Evolutionary conservation across 2,329 filamentous ascomycete species (phyloP), one percentile per base, ranked within the genome.

Genomic region (Exophiala sideris): DNA sequence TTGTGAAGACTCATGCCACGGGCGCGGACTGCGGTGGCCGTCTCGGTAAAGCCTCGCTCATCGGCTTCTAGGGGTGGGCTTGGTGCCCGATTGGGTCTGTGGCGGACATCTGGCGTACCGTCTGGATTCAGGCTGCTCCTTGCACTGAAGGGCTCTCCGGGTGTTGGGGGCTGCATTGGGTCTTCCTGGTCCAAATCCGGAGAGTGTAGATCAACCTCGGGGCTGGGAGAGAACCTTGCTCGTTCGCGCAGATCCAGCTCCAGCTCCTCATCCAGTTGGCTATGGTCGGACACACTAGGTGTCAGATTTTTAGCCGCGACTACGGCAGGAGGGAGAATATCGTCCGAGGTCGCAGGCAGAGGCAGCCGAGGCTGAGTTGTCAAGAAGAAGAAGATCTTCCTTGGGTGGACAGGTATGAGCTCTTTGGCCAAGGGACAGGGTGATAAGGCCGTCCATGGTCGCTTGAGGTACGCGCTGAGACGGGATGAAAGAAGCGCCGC

Each of bases 1-100:
- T 70, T 70, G 48, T 75, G 73, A 14, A 66, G 68, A 56, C 71
- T 78, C 68, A 65, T 73, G 58, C 70, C 76, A 61, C 77, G 79
- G 72, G 80, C 77, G 55, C 83, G 89, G 64, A 97, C 82, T 45
- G 87, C 89, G 62, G 90, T 89, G 12, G 94, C 94, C 1, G 91
- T 97, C 73, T 95, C 89, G 5, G 92, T 96, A 68, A 99, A 99
- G 71, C 97, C 94, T 67, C 88, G 89, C 77, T 97, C 92, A 64
- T 97, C 92, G 65, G 88, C 90, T 74, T 97, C 92, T 35, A 97
- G 79, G 12, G 91, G 90, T 48, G 92, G 91, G 60, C 89, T 94
- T 20, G 87, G 84, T n/a, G 86, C 87, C 56, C 88, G 84, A 57
- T 84, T 79, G 64, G 76, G 70, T 47, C 61, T 50, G 20, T 69